Base-by-base conservation (phyloP, 164 flowering plant genomes). In the Umbilicus rupestris region DNA sequence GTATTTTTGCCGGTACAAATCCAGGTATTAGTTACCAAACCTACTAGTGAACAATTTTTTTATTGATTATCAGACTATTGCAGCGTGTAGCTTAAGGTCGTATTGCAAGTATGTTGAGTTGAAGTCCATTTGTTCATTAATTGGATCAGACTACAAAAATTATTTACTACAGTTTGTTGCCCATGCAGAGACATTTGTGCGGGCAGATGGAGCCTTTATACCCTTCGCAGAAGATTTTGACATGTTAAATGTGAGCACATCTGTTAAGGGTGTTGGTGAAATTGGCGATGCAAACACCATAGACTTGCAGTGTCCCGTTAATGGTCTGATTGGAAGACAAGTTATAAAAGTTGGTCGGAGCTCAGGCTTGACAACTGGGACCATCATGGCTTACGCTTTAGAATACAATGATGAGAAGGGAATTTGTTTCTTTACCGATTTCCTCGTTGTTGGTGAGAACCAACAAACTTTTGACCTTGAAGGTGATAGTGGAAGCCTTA, bases 401-500 rank as follows among this genome's bases (percentile, higher is more conserved):
- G 98, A 92, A 65, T 92, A 92, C 78, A 92, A 92, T 75, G 97
- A 92, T 65, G 94, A 87, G 72, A 92, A 89, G 76, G 97, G 97
- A 63, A 92, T 87, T 50, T 92, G 94, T 78, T 92, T 89, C 77
- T 83, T 92, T 58, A 92, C 96, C 35, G 97, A 92, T 78, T 87
- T 88, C 78, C 92, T 92, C 20, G 95, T 92, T 68, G 91, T 92
- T 57, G 98, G 98, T 46, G 96, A 92, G 77, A 88, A 92, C 75
- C 96, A 84, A 73, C 92, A 87, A 74, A 85, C 95, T 1, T 89
- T 92, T 75, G 96, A 92, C 58, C 93, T 89, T 70, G 95, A 92
- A 83, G 98, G 98, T 64, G 98, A 92, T 67, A 92, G 98, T 72
- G 98, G 98, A 62, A 89, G 98, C 74, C 92, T 92, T 63, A 88